phyloP scores from a whole-genome alignment of 1,284 basidiomycete genomes.

The Microbotryum scabiosae region DNA sequence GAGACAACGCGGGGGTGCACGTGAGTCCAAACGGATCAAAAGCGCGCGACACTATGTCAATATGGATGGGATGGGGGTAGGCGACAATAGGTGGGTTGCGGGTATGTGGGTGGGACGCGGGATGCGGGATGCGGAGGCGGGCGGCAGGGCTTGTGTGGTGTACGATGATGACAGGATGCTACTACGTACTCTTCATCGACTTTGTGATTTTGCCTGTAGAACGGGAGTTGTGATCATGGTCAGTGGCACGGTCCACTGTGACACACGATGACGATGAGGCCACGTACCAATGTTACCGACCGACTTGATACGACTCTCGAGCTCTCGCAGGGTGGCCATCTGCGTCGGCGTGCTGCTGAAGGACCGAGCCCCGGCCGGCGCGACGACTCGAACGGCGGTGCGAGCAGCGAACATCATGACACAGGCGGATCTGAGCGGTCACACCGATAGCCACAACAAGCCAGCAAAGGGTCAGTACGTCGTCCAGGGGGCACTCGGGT shows the following conservation, averaged over 20 bases:
- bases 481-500: background rate
- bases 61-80: background rate
- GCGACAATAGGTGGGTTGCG: background rate
- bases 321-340: slow-evolving; percentile 95
- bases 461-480: background rate
- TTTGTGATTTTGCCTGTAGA: slow-evolving; percentile 40
- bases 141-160: background rate
- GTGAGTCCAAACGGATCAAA: too few species aligned
- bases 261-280: background rate
- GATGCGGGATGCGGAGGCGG: background rate
- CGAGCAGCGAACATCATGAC: slow-evolving; percentile 23
- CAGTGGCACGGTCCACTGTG: too few species aligned
- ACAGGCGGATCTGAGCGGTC: background rate
- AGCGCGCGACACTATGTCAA: background rate
- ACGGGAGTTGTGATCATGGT: background rate
- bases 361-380: slow-evolving; percentile 45
- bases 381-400: slow-evolving; percentile 49
- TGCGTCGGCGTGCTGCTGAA: slow-evolving; percentile 63
- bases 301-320: slow-evolving; percentile 93
- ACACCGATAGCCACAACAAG: background rate
- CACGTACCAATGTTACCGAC: slow-evolving; percentile 59
- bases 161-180: background rate
- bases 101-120: background rate
- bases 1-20: background rate
- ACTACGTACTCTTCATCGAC: slow-evolving; percentile 84